Evolutionary conservation across 208 protist genomes (phyloP).

Genomic region (Dictyostelium gargantuum): DNA sequence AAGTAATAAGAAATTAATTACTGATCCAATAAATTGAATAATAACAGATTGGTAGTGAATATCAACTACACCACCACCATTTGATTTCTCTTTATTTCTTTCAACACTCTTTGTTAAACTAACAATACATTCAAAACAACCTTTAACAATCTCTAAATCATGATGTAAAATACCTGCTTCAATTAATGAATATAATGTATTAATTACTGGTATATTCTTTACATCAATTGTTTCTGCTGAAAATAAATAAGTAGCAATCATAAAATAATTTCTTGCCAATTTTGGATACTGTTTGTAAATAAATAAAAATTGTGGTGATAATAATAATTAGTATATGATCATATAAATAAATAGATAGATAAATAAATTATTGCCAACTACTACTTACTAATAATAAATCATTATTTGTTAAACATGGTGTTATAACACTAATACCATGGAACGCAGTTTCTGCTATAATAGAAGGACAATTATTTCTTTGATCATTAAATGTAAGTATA

Average conservation of each 20-base stretch:
- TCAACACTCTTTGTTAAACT: not conserved
- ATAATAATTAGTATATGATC: not conserved
- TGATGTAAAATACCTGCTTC: conserved; percentile 41
- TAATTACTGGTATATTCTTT: not conserved
- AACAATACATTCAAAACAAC: conserved; percentile 23
- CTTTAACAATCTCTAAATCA: conserved; percentile 41
- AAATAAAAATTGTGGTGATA: not conserved
- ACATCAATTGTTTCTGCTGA: not conserved
- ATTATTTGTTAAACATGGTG: conserved; percentile 22
- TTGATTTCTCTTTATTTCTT: not conserved
- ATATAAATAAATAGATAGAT: not conserved
- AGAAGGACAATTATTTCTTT: not conserved
- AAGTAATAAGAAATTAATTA: conserved; percentile 39
- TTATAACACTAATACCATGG: not conserved
- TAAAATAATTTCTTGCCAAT: conserved; percentile 23
- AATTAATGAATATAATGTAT: conserved; percentile 10
- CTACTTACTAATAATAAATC: conserved; percentile 32
- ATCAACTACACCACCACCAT: not conserved
- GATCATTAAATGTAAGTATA: not conserved
- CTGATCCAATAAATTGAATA: conserved; percentile 15
- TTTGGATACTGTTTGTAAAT: conserved; percentile 12
- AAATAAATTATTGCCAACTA: not conserved
- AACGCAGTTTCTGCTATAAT: not conserved
- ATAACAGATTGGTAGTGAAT: not conserved
- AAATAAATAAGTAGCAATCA: conserved; percentile 14